Conservation (phyloP, 495 filamentous ascomycete genomes). For the Trichoderma asperelloides region DNA sequence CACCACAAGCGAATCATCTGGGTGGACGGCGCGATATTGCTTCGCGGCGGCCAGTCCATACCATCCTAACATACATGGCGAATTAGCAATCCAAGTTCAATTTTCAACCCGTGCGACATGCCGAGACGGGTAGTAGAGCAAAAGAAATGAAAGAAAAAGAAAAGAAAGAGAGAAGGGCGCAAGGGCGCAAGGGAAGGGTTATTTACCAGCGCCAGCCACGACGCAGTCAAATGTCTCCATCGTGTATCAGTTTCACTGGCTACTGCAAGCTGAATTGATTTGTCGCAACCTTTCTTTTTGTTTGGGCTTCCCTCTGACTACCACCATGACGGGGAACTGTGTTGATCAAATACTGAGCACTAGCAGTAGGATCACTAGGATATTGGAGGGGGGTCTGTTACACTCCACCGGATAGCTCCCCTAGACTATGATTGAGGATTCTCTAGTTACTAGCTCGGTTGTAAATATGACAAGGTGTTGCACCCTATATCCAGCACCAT, state of each 20-base stretch:
- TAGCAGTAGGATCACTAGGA: not conserved
- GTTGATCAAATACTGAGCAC: not conserved
- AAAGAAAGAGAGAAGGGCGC: not conserved
- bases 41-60: conserved; percentile 34
- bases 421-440: not conserved
- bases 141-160: not conserved
- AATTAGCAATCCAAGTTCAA: not conserved
- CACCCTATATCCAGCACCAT: not conserved
- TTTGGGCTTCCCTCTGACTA: not conserved
- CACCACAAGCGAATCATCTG: conserved; percentile 26
- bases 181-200: not conserved
- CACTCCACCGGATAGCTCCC: not conserved
- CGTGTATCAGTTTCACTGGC: not conserved
- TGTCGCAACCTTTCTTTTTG: not conserved
- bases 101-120: not conserved
- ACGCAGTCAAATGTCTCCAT: conserved; percentile 38
- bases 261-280: not conserved
- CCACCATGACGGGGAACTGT: not conserved
- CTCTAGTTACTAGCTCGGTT: not conserved
- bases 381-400: not conserved
- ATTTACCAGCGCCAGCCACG: conserved; percentile 37
- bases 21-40: conserved; percentile 32
- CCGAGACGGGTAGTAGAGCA: not conserved
- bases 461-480: not conserved
- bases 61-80: conserved; percentile 21